Evolutionary conservation across 768 basidiomycete species (phyloP), one percentile per base, ranked within the genome.

Genomic region (Gymnopilus dilepis): DNA sequence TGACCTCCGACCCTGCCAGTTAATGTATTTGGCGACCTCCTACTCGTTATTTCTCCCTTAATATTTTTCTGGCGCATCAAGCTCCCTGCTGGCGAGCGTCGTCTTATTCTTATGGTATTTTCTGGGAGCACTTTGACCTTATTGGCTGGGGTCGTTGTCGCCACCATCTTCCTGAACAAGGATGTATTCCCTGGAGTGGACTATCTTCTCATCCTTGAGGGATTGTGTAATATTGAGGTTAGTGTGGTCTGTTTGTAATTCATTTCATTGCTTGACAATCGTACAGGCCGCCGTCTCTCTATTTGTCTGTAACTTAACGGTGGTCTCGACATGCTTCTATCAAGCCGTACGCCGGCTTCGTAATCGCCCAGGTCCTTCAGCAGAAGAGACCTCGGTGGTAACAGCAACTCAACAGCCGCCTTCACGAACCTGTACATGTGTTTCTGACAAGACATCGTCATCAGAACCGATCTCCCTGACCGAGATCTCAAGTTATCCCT

Each of bases 401-500:
- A 9, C 22, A 12, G 15, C 37, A n/a, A 40, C 52, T 22, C 22
- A 37, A 11, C 34, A 37, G n/a, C 52, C 34, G 17, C 24, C 6
- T 40, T 54, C 52, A 54, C 34, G 37, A 40, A 38, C 52, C 9
- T 54, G 52, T 22, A 54, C 34, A 19, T 40, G 52, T 37, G 24
- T 40, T 15, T 54, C 52, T n/a, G 47, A 50, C 19, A 50, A 50
- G 30, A 50, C 47, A 6, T 50, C 47, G 4, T 50, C 47, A 5
- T 26, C 47, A 17, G 47, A 50, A 17, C 47, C 47, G 28, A 50
- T 50, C 13, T 28, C 28, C 4, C 26, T 50, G 47, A 50, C 47
- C 28, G 47, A 50, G n/a, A 50, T 50, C 47, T 50, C 47, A 31
- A 50, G 47, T 50, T 50, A 28, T 50, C 47, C 47, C 47, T 50